Evolutionary conservation across 2,329 filamentous ascomycete genomes (phyloP).

Genomic region (Claviceps sp.): DNA sequence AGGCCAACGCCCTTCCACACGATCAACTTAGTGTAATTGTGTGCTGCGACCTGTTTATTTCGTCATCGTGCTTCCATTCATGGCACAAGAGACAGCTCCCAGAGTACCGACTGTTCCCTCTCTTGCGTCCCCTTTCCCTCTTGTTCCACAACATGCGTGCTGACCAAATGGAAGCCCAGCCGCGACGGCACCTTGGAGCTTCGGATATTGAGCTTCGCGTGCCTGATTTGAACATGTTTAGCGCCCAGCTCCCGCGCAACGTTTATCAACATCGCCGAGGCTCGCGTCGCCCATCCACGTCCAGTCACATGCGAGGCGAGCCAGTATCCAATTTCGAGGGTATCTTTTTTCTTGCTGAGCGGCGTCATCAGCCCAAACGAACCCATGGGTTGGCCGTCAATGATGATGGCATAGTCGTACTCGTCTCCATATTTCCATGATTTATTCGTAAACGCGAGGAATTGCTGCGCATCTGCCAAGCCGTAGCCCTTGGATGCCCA

Average conservation of each 20-base stretch:
- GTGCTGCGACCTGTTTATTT: background rate
- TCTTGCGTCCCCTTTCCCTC: background rate
- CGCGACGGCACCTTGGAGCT: constrained; percentile 6
- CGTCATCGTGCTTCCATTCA: too few relatives aligned
- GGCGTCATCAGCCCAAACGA: constrained; percentile 8
- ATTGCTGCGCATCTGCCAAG: constrained; percentile 3
- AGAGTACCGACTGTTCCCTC: background rate
- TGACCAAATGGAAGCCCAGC: constrained; percentile 5
- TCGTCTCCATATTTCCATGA: constrained; percentile 6
- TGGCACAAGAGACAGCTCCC: background rate
- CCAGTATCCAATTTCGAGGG: constrained; percentile 11
- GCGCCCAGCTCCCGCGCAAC: constrained; percentile 8
- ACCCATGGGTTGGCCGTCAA: constrained; percentile 3
- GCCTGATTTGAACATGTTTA: constrained; percentile 8
- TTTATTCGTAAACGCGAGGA: constrained; percentile 1
- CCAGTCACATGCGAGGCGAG: constrained; percentile 8
- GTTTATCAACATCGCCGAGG: constrained; percentile 5
- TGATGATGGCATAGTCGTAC: constrained; percentile 9
- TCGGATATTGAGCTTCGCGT: constrained; percentile 5
- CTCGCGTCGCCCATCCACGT: constrained; percentile 8
- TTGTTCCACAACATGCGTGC: background rate
- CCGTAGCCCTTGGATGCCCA: constrained; percentile 9
- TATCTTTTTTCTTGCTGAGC: background rate
- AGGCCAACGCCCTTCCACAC: background rate
- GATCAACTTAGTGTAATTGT: background rate